phyloP scores from a whole-genome alignment of 495 filamentous ascomycete species.

The Entonaema liquescens region DNA sequence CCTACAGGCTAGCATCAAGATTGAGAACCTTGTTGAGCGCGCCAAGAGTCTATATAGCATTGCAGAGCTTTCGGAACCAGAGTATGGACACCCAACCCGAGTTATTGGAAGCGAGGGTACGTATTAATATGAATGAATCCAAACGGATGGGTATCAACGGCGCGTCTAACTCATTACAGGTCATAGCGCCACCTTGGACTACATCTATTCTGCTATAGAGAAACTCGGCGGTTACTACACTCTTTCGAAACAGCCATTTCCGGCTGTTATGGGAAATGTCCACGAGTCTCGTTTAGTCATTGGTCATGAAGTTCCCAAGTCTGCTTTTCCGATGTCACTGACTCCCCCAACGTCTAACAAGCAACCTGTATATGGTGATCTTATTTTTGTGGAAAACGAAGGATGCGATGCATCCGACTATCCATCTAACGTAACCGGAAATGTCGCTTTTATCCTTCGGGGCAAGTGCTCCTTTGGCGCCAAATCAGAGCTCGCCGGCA shows the following conservation, averaged over 20 bases:
- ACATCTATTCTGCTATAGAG: slow-evolving; percentile 63
- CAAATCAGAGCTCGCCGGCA: slow-evolving; percentile 65
- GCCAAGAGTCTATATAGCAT: slow-evolving; percentile 66
- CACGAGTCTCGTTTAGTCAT: slow-evolving; percentile 66
- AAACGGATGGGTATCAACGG: not conserved
- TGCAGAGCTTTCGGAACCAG: slow-evolving; percentile 60
- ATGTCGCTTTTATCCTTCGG: slow-evolving; percentile 66
- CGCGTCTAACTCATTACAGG: slow-evolving; percentile 46
- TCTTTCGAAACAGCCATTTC: slow-evolving; percentile 66
- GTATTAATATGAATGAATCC: slow-evolving; percentile 5
- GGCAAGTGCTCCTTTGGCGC: slow-evolving; percentile 67
- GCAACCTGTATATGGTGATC: slow-evolving; percentile 59
- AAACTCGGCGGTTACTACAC: slow-evolving; percentile 65
- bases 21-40: slow-evolving; percentile 59
- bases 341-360: slow-evolving; percentile 67
- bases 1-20: slow-evolving; percentile 63
- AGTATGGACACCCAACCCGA: slow-evolving; percentile 69
- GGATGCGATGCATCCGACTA: slow-evolving; percentile 61
- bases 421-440: slow-evolving; percentile 51
- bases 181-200: slow-evolving; percentile 66
- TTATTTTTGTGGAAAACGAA: slow-evolving; percentile 55
- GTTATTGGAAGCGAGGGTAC: slow-evolving; percentile 70
- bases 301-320: slow-evolving; percentile 58
- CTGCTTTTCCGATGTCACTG: slow-evolving; percentile 64
- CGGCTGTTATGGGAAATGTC: slow-evolving; percentile 65